Base-by-base conservation (phyloP, 441 rosid genomes). In the Corymbia calophylla region DNA sequence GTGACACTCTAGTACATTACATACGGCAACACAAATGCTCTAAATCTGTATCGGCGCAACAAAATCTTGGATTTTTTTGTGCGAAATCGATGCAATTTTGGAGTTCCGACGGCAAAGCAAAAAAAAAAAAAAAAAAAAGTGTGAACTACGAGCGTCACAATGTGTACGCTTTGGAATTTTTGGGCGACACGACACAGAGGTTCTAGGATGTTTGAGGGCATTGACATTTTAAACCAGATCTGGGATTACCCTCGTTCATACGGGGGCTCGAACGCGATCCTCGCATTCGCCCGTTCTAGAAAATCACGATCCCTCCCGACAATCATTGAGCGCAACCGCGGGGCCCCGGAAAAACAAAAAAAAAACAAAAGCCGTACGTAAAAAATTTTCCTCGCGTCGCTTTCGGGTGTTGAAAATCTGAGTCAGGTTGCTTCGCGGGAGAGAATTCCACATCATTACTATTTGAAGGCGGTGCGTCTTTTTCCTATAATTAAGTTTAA, bases 51-150 rank as follows among this genome's bases (percentile, higher is more conserved):
- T n/a, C 3, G 8, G 15, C 13, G 18, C 31, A 62, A 16, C n/a
- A 13, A 62, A 29, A 62, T 14, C 6, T 29, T 1, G n/a, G 0
- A 32, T 12, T 62, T 62, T 62, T 2, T 62, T 62, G 29, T 62
- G 32, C 5, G 2, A 62, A 29, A 16, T 29, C 15, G 68, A 62
- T 13, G 13, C 18, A 29, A 29, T 17, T 62, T 14, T 62, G 8
- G n/a, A 62, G 70, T 3, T 29, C 29, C 29, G 15, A 4, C 70
- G 3, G 29, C 8, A 62, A 12, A 25, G 14, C 14, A 10, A 4
- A 1, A 25, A 10, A 10, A 1, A 9, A 58, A 27, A 13, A 2
- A 56, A 56, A 4, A 1, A 5, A 12, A 6, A 1, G 31, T 62
- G 29, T 5, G 70, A 14, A 16, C 32, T 29, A 29, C 13, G 68